Conservation (phyloP, 306 rosid species). For the Lathyrus sativus region DNA sequence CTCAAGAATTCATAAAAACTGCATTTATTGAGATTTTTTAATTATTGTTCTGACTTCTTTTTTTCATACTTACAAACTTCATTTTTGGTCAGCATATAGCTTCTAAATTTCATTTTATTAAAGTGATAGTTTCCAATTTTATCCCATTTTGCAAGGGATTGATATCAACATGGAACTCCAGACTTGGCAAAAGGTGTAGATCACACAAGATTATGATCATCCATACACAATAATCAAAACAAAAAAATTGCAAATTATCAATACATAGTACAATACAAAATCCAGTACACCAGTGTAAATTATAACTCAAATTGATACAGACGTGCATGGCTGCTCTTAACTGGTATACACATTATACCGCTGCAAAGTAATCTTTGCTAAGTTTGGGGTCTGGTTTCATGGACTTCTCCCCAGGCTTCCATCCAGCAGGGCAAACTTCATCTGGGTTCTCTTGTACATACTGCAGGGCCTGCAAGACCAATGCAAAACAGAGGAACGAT, state of each 20-base stretch:
- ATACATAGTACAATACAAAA: conserved; percentile 37
- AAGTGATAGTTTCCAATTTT: not conserved
- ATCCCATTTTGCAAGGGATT: not conserved
- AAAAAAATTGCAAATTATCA: conserved; percentile 12
- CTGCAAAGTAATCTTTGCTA: conserved; percentile 92
- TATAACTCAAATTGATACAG: conserved; percentile 43
- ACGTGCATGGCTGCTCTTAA: conserved; percentile 33
- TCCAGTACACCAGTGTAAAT: conserved; percentile 37
- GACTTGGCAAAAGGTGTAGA: not conserved
- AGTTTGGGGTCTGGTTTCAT: conserved; percentile 98
- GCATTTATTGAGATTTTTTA: too few relatives aligned
- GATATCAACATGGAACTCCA: not conserved
- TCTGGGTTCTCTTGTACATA: conserved; percentile 94
- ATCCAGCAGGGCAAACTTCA: conserved; percentile 96
- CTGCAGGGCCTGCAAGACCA: conserved; percentile 78
- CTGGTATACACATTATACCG: conserved; percentile 49
- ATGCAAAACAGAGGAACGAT: conserved; percentile 7
- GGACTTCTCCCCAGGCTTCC: conserved; percentile 99
- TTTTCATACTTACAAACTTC: too few relatives aligned
- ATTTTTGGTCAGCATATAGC: not conserved
- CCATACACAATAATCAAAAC: not conserved
- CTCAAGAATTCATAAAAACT: too few relatives aligned
- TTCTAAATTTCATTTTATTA: not conserved
- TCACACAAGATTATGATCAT: not conserved
- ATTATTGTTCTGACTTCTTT: too few relatives aligned